phyloP scores from a whole-genome alignment of 768 basidiomycete genomes.

The Tricholoma flavovirens region DNA sequence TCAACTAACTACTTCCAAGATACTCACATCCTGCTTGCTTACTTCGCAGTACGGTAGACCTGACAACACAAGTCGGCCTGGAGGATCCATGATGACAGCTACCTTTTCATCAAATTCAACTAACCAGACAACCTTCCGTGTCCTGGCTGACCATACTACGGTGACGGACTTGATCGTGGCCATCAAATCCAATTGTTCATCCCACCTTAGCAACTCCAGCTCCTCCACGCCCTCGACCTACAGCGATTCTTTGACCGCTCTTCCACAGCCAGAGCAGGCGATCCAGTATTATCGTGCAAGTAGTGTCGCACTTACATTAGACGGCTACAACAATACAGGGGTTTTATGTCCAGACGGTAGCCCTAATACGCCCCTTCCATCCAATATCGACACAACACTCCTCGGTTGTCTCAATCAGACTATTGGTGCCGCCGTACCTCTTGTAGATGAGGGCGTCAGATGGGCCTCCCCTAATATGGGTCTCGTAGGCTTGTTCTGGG shows the following conservation, averaged over 20 bases:
- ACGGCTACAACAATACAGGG: slow-evolving; percentile 61
- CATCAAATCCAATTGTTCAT: slow-evolving; percentile 33
- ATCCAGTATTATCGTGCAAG: slow-evolving; percentile 65
- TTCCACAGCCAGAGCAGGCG: slow-evolving; percentile 28
- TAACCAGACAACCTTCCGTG: slow-evolving; percentile 31
- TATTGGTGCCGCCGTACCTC: slow-evolving; percentile 32
- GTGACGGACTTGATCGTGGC: slow-evolving; percentile 32
- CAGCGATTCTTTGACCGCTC: slow-evolving; percentile 20
- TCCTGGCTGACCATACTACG: slow-evolving; percentile 43
- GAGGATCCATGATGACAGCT: slow-evolving; percentile 35
- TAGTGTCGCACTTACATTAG: slow-evolving; percentile 51
- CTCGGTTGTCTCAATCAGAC: slow-evolving; percentile 51
- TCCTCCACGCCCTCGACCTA: slow-evolving; percentile 22
- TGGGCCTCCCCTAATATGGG: slow-evolving; percentile 15
- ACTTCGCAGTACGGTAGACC: slow-evolving; percentile 37
- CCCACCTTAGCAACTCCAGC: slow-evolving; percentile 17
- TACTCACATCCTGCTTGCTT: background rate
- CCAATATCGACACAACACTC: slow-evolving; percentile 35
- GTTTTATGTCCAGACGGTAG: slow-evolving; percentile 28
- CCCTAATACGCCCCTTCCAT: slow-evolving; percentile 39
- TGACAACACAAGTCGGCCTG: slow-evolving; percentile 42
- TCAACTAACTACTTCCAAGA: background rate
- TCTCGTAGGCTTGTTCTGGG: slow-evolving; percentile 18
- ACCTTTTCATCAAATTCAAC: slow-evolving; percentile 32
- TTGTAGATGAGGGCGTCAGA: slow-evolving; percentile 6